Base-by-base conservation (phyloP, 108 stramenopile species). In the Mediolabrus comicus region DNA sequence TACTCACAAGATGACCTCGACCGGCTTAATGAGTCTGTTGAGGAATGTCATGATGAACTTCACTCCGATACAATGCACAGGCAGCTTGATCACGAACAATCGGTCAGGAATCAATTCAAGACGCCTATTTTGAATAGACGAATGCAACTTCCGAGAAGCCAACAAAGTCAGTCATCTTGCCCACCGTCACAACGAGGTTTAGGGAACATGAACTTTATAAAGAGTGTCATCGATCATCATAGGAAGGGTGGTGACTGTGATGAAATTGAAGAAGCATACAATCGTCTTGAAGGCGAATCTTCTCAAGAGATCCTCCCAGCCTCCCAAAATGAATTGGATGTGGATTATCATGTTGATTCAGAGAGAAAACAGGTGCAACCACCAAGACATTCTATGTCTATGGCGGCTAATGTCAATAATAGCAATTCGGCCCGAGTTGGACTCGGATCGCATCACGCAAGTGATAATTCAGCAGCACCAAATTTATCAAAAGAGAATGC, bases 161-260 rank as follows among this genome's bases (percentile, higher is more conserved):
- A 65, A 8, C 29, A 67, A 43, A 79, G 77, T n/a, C 83, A 82
- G 59, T 41, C 65, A 8, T 75, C 84, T 12, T 49, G 67, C 8
- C 73, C 85, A 11, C 77, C 81, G 1, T 89, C 92, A 16, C 79
- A 86, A 72, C 65, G 69, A 30, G 88, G 91, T 16, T 83, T 95
- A 10, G 94, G 94, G 2, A 87, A 83, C 53, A 89, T 90, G 88
- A 77, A 89, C 59, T 95, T 95, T 36, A 88, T 95, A 54, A 77
- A 90, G 14, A 90, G 88, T 71, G 88, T 95, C 26, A 59, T 95
- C 19, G 88, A 95, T 33, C 87, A 95, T 68, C 86, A 87, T 63
- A 80, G 87, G 12, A 66, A 84, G 16, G 94, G 94, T 28, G 94
- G 94, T 2, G 74, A 85, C 29, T 75, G 81, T 8, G 83, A 92